Base-by-base conservation (phyloP, 495 filamentous ascomycete genomes). In the Margaritispora aquatica region DNA sequence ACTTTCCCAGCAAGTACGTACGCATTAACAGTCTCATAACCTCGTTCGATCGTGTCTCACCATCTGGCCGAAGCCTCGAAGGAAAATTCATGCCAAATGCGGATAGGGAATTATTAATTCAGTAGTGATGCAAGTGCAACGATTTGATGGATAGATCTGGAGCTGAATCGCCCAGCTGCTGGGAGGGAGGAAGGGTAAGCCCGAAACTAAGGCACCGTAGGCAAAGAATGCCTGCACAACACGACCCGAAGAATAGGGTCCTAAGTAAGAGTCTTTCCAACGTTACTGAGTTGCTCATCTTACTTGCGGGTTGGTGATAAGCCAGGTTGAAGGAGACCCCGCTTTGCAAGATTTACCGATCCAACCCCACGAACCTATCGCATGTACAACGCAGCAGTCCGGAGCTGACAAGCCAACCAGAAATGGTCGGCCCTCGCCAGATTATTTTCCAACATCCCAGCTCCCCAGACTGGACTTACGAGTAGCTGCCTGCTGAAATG, bases 291-390 rank as follows among this genome's bases (percentile, higher is more conserved):
- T n/a, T n/a, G n/a, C n/a, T n/a, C n/a, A n/a, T n/a, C n/a, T n/a
- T 44, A n/a, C 38, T 17, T n/a, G 38, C 38, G 4, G 19, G 11
- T 8, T 17, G 11, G 38, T 44, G 38, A 10, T 17, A 9, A 44
- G 38, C 38, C 17, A n/a, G 4, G 38, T 17, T 34, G 51, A n/a
- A n/a, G n/a, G n/a, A n/a, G n/a, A 54, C 51, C 51, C 51, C 51
- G 51, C 51, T 54, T n/a, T 24, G 21, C 51, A n/a, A 29, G n/a
- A n/a, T n/a, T 27, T 34, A 36, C 50, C 24, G 48, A 24, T 26
- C 31, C 36, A 50, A 58, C 55, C 55, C 46, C 47, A 51, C 55
- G 55, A 58, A 51, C 22, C 27, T 23, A 51, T n/a, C n/a, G n/a
- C n/a, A n/a, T n/a, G 8, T 22, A 26, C 21, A 51, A 51, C 20